Percentiles rank a stretch among this genome's conserved stretches.
Evolutionary conservation across 805 yeast species (phyloP).

Genomic region (Kuraishia ogatae): DNA sequence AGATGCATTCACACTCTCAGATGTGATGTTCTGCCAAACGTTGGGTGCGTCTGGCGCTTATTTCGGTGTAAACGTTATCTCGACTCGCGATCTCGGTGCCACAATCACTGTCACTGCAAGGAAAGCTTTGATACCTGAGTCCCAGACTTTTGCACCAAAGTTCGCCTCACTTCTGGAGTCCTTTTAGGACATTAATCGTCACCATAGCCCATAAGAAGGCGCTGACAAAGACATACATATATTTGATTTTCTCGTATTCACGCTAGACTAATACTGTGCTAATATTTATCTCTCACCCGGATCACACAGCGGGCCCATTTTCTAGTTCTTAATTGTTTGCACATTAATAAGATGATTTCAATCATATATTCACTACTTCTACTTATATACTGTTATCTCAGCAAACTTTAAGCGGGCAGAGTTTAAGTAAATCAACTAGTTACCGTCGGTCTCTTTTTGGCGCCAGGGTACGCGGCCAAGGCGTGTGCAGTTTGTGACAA

Average conservation of each 20-base stretch:
- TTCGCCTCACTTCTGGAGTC: neutral
- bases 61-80: conserved; percentile 10
- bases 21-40: conserved; percentile 12
- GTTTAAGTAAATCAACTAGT: too few relatives aligned
- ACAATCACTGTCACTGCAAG: neutral
- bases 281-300: neutral
- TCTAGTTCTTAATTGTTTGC: neutral
- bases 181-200: neutral
- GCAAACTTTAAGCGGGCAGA: too few relatives aligned
- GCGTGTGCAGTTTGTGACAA: too few relatives aligned
- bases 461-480: too few relatives aligned
- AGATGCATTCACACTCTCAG: conserved; percentile 6
- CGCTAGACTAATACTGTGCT: neutral
- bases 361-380: too few relatives aligned
- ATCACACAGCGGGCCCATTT: neutral
- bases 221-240: too few relatives aligned
- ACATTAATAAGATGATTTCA: too few relatives aligned
- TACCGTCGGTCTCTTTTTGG: too few relatives aligned
- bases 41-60: conserved; percentile 5
- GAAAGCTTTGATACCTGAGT: neutral
- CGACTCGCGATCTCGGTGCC: neutral
- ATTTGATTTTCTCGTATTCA: neutral
- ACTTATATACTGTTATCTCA: too few relatives aligned
- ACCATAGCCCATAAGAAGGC: too few relatives aligned
- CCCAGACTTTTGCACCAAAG: neutral